Conservation (phyloP, 1,284 basidiomycete genomes). For the Trametes versicolor region DNA sequence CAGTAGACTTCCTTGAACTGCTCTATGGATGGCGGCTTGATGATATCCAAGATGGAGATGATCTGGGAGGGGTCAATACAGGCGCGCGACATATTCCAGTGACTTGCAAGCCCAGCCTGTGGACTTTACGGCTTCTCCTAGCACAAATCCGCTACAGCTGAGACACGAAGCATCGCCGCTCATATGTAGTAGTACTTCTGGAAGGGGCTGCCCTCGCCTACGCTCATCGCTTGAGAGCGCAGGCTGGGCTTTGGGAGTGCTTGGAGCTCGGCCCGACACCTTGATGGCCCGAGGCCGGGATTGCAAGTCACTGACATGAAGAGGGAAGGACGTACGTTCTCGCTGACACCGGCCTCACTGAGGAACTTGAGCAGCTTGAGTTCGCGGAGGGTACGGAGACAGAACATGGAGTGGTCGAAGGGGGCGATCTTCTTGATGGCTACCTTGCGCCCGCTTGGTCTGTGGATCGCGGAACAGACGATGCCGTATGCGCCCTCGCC, state of each 20-base stretch:
- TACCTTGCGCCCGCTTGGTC: conserved; percentile 71
- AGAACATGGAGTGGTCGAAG: conserved; percentile 91
- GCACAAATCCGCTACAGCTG: too few relatives aligned
- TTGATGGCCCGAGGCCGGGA: too few relatives aligned
- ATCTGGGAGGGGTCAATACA: conserved; percentile 62
- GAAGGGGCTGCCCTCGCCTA: too few relatives aligned
- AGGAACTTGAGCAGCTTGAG: conserved; percentile 92
- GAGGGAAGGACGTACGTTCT: conserved; percentile 89
- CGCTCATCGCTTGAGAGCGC: too few relatives aligned
- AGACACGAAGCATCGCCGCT: too few relatives aligned
- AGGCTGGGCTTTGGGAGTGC: too few relatives aligned
- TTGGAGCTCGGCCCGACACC: too few relatives aligned
- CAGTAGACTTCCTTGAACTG: conserved; percentile 94
- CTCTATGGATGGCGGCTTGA: conserved; percentile 90
- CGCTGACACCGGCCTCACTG: conserved; percentile 90
- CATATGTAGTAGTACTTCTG: too few relatives aligned
- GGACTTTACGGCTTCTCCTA: too few relatives aligned
- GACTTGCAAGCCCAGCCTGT: too few relatives aligned
- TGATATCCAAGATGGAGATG: conserved; percentile 95
- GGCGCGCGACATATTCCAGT: conserved; percentile 6
- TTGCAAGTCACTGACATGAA: too few relatives aligned
- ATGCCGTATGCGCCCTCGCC: conserved; percentile 91
- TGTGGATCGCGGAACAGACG: conserved; percentile 88
- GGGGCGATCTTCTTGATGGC: conserved; percentile 88
- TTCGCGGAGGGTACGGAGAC: conserved; percentile 84